Evolutionary conservation across 495 filamentous ascomycete species (phyloP).

Genomic region (Gamarada debralockiae): DNA sequence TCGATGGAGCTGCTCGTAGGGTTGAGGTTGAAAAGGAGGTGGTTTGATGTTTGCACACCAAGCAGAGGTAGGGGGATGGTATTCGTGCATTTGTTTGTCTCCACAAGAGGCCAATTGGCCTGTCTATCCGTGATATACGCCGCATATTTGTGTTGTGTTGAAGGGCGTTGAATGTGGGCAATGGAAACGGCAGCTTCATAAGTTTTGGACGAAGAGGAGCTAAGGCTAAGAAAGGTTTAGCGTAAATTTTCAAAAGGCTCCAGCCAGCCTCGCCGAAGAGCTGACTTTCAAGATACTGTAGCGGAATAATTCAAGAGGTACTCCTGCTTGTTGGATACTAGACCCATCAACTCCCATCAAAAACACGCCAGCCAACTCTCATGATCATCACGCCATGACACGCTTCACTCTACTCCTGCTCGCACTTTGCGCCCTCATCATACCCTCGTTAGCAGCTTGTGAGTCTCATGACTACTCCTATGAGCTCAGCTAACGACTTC

Average conservation of each 20-base stretch:
- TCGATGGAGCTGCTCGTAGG: conserved; percentile 36
- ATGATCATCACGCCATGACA: conserved; percentile 11
- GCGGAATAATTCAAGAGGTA: too few species aligned
- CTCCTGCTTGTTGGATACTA: too few species aligned
- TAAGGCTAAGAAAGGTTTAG: too few species aligned
- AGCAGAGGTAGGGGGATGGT: conserved; percentile 24
- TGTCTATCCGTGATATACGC: conserved; percentile 20
- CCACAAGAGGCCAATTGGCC: conserved; percentile 24
- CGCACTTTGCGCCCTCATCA: conserved; percentile 18
- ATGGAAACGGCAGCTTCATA: too few species aligned
- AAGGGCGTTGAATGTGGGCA: too few species aligned
- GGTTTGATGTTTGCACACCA: conserved; percentile 26
- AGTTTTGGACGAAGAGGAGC: too few species aligned
- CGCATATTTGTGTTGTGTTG: conserved; percentile 18
- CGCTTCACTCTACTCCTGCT: conserved; percentile 11
- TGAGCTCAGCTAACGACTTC: conserved; percentile 1
- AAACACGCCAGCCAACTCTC: too few species aligned
- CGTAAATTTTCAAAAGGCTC: too few species aligned
- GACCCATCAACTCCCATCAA: too few species aligned
- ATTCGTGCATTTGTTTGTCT: neutral
- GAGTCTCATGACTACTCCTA: neutral
- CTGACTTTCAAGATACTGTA: too few species aligned
- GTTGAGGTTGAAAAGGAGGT: conserved; percentile 37
- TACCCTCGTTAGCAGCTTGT: conserved; percentile 18
- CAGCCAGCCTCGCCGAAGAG: too few species aligned